Conservation (phyloP, 179 eudicot genomes). For the Dionaea muscipula region DNA sequence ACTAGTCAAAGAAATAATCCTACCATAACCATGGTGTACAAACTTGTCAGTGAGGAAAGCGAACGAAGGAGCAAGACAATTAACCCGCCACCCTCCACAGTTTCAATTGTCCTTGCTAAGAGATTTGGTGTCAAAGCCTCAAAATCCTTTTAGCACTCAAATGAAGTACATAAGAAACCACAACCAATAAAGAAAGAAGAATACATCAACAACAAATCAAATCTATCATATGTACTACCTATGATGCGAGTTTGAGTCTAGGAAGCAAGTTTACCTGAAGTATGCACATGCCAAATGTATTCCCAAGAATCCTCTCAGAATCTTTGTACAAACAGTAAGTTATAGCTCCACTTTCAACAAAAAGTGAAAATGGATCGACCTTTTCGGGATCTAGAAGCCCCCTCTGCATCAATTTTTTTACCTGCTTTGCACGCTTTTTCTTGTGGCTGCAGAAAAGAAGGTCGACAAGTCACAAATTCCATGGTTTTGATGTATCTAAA, state of each 20-base stretch:
- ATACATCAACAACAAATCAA: too few species aligned
- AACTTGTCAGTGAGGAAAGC: constrained; percentile 67
- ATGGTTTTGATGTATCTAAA: too few species aligned
- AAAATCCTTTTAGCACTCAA: constrained; percentile 46
- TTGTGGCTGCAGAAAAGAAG: constrained; percentile 44
- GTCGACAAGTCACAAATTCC: constrained; percentile 4
- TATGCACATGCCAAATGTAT: constrained; percentile 95
- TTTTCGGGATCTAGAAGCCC: constrained; percentile 74
- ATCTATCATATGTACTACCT: neutral
- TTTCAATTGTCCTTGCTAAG: constrained; percentile 86
- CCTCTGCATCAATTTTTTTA: constrained; percentile 48
- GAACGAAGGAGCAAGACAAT: constrained; percentile 63
- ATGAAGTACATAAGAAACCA: neutral
- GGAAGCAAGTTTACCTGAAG: constrained; percentile 45
- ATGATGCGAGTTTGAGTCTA: neutral
- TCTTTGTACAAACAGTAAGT: constrained; percentile 73
- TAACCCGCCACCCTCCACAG: constrained; percentile 94
- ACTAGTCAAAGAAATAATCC: constrained; percentile 4
- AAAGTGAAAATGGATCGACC: constrained; percentile 62
- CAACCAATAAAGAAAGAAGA: constrained; percentile 2
- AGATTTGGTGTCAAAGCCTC: constrained; percentile 93
- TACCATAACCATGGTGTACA: constrained; percentile 95
- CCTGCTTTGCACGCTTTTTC: constrained; percentile 61
- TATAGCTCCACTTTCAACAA: constrained; percentile 64
- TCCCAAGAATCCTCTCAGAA: constrained; percentile 84